phyloP scores from a whole-genome alignment of 78 protist genomes.

The Dictyostelium firmibasis region DNA sequence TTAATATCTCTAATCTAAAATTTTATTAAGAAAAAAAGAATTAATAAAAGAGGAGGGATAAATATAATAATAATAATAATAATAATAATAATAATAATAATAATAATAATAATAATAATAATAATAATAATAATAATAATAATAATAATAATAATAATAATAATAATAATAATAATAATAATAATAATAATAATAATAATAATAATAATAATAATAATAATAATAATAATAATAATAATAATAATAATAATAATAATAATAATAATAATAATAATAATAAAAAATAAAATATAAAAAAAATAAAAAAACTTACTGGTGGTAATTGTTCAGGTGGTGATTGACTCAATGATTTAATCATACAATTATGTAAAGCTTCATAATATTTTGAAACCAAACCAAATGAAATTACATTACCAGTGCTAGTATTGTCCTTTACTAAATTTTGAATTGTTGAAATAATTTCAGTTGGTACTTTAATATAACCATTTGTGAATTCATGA shows the following conservation, averaged over 20 bases:
- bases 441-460: background rate
- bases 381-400: background rate
- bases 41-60: background rate
- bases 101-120: background rate
- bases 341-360: background rate
- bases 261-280: background rate
- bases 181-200: background rate
- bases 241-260: background rate
- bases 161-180: background rate
- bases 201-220: background rate
- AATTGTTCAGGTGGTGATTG: background rate
- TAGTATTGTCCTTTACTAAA: background rate
- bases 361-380: background rate
- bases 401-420: background rate
- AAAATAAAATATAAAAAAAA: background rate
- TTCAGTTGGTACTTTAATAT: background rate
- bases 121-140: background rate
- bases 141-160: too few species aligned
- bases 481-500: background rate
- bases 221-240: background rate
- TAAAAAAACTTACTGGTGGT: background rate
- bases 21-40: background rate
- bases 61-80: background rate
- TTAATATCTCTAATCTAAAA: constrained; percentile 31
- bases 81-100: background rate